Conservation (phyloP, 1,284 basidiomycete species). For the Ceratobasidium sp. region DNA sequence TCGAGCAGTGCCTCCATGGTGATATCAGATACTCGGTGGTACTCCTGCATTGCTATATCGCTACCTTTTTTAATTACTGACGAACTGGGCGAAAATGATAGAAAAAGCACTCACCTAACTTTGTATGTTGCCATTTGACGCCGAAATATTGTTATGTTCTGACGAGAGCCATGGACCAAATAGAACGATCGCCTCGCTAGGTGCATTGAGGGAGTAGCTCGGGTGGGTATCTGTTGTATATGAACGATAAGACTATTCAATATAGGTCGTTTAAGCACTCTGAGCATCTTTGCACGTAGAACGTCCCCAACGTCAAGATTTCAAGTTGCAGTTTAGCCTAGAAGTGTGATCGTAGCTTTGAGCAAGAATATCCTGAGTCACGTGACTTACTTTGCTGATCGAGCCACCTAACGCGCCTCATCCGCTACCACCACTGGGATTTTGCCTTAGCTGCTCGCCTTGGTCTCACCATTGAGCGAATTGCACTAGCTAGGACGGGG, state of each 20-base stretch:
- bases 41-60: slow-evolving; percentile 70
- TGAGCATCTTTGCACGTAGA: slow-evolving; percentile 17
- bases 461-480: slow-evolving; percentile 15
- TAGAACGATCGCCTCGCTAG: not conserved
- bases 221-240: not conserved
- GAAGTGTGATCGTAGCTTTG: not conserved
- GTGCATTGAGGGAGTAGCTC: not conserved
- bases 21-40: slow-evolving; percentile 80
- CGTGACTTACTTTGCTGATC: slow-evolving; percentile 18
- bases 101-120: not conserved
- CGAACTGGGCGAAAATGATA: not conserved
- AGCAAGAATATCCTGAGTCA: not conserved
- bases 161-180: not conserved
- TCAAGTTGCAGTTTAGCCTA: not conserved
- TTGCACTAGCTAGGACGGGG: not conserved
- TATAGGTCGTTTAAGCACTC: not conserved
- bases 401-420: slow-evolving; percentile 25
- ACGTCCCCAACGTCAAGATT: no score
- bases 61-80: slow-evolving; percentile 54
- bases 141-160: not conserved
- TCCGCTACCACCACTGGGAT: not conserved
- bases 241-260: not conserved
- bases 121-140: slow-evolving; percentile 16
- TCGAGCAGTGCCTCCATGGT: slow-evolving; percentile 88
- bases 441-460: not conserved